Base-by-base conservation (phyloP, 306 rosid species). In the Argentina anserina region DNA sequence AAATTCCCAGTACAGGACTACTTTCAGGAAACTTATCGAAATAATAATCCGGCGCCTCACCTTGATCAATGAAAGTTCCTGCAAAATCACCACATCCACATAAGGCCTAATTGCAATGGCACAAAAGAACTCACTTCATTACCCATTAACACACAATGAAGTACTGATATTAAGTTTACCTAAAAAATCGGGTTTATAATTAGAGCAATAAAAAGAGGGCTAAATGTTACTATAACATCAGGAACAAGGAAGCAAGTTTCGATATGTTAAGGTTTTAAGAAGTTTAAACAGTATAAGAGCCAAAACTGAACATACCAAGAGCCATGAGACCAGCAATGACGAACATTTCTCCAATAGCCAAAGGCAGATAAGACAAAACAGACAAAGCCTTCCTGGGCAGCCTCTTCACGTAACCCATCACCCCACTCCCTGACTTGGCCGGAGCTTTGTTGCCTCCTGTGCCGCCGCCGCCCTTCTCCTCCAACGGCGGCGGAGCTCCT, bases 321-420 rank as follows among this genome's bases (percentile, higher is more conserved):
- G 91, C 97, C 97, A 94, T 91, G 42, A 94, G 76, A 74, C 79
- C 87, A 68, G 98, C 95, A 79, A 89, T 84, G 18, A 80, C 64
- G 63, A 86, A 94, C 96, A 94, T 94, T 84, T 94, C 97, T 49
- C 94, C 98, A 81, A 94, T 86, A 83, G 98, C 99, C 86, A 94
- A 81, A 43, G 96, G 92, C 78, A 94, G 86, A 85, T 88, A 86
- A 80, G 99, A 85, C 81, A 94, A 79, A 94, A 80, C 67, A 63
- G 79, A 76, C 80, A 94, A 80, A 17, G 83, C 42, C 84, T 72
- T 89, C 66, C 83, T 89, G 5, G 89, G 86, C 25, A 91, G 42
- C 75, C 71, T 80, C 76, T 79, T 94, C 9, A 74, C 74, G 67
- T 78, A n/a, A 74, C 81, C 72, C 84, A 41, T 60, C 68, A 65